Base-by-base conservation (phyloP, 2,329 filamentous ascomycete species). In the Fusarium newnesense region DNA sequence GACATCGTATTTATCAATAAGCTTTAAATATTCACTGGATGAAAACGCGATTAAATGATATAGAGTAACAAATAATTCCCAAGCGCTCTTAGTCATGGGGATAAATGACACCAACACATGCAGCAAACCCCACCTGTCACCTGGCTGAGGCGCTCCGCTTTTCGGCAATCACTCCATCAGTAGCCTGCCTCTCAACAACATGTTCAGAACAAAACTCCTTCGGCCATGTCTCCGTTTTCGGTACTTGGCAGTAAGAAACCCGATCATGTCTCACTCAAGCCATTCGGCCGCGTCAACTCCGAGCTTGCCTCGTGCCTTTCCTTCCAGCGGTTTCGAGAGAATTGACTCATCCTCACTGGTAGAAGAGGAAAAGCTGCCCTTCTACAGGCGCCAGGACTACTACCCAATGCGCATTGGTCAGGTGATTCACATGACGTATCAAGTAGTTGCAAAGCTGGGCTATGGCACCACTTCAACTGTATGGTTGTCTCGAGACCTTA, bases 371-470 rank as follows among this genome's bases (percentile, higher is more conserved):
- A 67, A 40, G 19, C 59, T 78, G 9, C 73, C 78, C 0, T 74
- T 60, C 34, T 80, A 80, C 54, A 60, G 47, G 6, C 60, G 56
- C 5, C 74, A 82, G 10, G 62, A 79, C 24, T 84, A 80, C 64
- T 84, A 83, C 67, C 81, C 82, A 1, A 78, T 83, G 52, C 65
- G 62, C 2, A 80, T 83, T 9, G 82, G 82, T 10, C 64, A 84
- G 18, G 50, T 81, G 0, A 72, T 84, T 62, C 36, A 78, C 4
- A 56, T 60, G 8, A 78, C 76, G 24, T 85, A 84, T 67, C 76
- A 81, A 49, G 74, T 83, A 40, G 76, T 85, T 16, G 80, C 79
- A 43, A 86, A 87, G 67, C 79, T 86, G 73, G 44, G 44, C 9
- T 30, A 11, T 19, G 44, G 44, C 6, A 47, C 44, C 0, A 30